Conservation (phyloP, 2,329 filamentous ascomycete genomes). For the Monilinia laxa region DNA sequence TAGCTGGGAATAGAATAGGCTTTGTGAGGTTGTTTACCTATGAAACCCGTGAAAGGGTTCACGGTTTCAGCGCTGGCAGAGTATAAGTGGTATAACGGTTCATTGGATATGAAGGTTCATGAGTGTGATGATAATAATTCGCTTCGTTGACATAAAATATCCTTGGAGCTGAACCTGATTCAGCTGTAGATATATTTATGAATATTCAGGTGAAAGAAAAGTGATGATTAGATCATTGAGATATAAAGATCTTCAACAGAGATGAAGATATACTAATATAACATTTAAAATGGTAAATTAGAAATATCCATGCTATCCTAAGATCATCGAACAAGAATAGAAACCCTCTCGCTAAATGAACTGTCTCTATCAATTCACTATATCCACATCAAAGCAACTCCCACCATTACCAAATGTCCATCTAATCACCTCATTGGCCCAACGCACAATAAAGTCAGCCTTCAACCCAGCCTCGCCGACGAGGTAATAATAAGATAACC, state of each 20-base stretch:
- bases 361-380: not conserved
- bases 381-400: not conserved
- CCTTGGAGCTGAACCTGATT: conserved; percentile 11
- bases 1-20: not conserved
- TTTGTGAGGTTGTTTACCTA: not conserved
- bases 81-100: not conserved
- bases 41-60: conserved; percentile 18
- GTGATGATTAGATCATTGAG: not conserved
- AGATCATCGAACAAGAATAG: not conserved
- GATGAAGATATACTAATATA: not conserved
- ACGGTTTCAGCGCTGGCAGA: conserved; percentile 10
- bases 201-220: not conserved
- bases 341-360: conserved; percentile 1
- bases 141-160: not conserved
- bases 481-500: conserved; percentile 9
- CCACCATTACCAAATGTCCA: not conserved
- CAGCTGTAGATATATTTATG: not conserved
- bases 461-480: conserved; percentile 19
- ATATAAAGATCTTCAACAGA: not conserved
- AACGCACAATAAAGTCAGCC: conserved; percentile 19
- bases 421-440: conserved; percentile 18
- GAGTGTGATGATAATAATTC: conserved; percentile 14
- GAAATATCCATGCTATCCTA: no score
- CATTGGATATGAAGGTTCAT: conserved; percentile 7
- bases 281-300: not conserved